Base-by-base conservation (phyloP, 139 green algal species). In the Picocystis salinarum region DNA sequence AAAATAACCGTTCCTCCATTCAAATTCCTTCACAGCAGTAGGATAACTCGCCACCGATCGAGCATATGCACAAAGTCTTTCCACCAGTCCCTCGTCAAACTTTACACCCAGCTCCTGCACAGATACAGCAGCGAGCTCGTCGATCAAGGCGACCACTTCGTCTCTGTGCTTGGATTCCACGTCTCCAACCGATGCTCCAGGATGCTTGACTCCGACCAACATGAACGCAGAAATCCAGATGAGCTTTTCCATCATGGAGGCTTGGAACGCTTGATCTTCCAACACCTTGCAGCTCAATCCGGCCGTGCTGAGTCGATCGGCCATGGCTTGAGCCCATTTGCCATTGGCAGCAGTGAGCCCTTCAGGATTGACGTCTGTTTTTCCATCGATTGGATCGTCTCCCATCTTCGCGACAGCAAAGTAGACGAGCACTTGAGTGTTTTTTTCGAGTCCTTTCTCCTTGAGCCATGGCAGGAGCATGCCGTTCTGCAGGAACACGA, bases 401-500 rank as follows among this genome's bases (percentile, higher is more conserved):
- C 88, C 85, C 19, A 75, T 56, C 67, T 93, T 95, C 6, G 88
- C 79, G 28, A 98, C 85, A 6, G 84, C 88, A 70, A 98, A 96
- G 59, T 96, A 98, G 7, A 94, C 76, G 0, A 98, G 70, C 34
- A 91, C 78, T 74, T 89, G 69, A 12, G 87, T 96, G 64, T 79
- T 83, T 28, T 77, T 66, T 2, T 65, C 69, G 0, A 98, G 67
- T 1, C 79, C 79, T 5, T 59, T 53, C 3, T 55, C 55, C n/a
- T 87, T 69, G 28, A 93, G 57, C 80, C 80, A 93, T 9, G 88
- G 81, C 55, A 94, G 73, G 46, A 96, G 62, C 80, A 96, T 94
- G 27, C 88, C 88, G 51, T 96, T 96, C 48, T 98, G 88, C 24
- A 98, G 77, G 65, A 98, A 98, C 11, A 96, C 82, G 18, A 98